Conservation (phyloP, 2,329 filamentous ascomycete genomes). For the Colletotrichum sp. region DNA sequence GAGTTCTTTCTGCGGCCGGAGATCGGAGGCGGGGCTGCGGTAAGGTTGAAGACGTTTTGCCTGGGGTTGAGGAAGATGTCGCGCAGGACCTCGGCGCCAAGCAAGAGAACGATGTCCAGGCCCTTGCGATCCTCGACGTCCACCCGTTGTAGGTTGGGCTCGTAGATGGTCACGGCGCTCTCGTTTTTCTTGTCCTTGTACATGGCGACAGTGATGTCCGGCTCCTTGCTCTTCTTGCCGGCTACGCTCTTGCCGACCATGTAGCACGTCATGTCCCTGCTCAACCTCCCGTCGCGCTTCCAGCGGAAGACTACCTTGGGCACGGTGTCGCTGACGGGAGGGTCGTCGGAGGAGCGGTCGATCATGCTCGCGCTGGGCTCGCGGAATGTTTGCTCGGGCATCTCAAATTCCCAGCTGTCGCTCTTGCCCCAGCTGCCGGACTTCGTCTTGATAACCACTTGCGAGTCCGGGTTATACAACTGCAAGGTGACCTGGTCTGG, state of each 20-base stretch:
- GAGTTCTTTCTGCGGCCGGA: slow-evolving; percentile 48
- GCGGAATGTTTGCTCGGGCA: slow-evolving; percentile 85
- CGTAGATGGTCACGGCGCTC: slow-evolving; percentile 78
- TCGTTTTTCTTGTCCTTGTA: slow-evolving; percentile 75
- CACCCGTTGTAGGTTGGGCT: slow-evolving; percentile 88
- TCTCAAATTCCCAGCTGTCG: slow-evolving; percentile 88
- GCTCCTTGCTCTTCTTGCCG: slow-evolving; percentile 83
- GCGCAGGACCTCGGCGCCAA: slow-evolving; percentile 68
- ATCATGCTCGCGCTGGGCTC: slow-evolving; percentile 79
- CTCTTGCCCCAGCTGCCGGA: slow-evolving; percentile 81
- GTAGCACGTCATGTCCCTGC: slow-evolving; percentile 88
- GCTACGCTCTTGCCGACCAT: slow-evolving; percentile 79
- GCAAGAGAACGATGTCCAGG: slow-evolving; percentile 78
- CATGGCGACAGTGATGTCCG: slow-evolving; percentile 92
- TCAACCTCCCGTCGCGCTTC: slow-evolving; percentile 86
- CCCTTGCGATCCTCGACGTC: slow-evolving; percentile 96
- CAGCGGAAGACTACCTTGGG: slow-evolving; percentile 86
- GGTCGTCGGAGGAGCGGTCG: slow-evolving; percentile 68
- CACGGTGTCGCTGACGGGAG: slow-evolving; percentile 50
- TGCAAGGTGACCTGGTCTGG: slow-evolving; percentile 83
- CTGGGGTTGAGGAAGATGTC: slow-evolving; percentile 70
- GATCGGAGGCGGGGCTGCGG: slow-evolving; percentile 39
- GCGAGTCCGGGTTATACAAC: slow-evolving; percentile 93
- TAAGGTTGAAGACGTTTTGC: slow-evolving; percentile 80
- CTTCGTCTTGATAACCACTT: slow-evolving; percentile 72